Conservation (phyloP, 192 early-diverging fungal genomes). For the Coemansia reversa region DNA sequence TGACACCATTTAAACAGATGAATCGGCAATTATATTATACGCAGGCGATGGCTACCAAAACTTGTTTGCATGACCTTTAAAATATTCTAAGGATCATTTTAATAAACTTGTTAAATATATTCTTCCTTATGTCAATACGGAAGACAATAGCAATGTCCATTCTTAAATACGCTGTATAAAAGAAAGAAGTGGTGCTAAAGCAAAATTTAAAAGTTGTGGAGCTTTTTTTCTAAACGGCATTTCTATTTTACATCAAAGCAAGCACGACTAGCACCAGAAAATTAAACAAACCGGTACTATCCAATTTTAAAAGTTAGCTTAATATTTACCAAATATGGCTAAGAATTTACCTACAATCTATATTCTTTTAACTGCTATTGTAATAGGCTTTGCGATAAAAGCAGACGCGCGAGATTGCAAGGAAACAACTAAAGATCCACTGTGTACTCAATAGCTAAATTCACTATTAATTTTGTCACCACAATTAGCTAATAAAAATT, state of each 20-base stretch:
- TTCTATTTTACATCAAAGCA: neutral
- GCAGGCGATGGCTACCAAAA: neutral
- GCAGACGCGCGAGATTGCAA: constrained; percentile 39
- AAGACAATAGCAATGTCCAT: neutral
- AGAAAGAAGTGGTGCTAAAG: neutral
- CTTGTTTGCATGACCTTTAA: neutral
- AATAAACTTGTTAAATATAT: neutral
- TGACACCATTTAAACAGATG: neutral
- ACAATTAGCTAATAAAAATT: constrained; percentile 2
- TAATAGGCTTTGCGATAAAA: constrained; percentile 3
- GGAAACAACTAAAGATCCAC: constrained; percentile 43
- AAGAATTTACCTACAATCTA: neutral
- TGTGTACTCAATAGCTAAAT: constrained; percentile 28
- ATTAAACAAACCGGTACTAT: neutral
- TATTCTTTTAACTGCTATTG: constrained; percentile 2
- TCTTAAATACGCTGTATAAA: neutral
- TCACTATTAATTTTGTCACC: neutral
- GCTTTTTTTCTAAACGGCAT: neutral
- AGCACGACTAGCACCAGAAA: neutral
- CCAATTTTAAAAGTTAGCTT: too few relatives aligned
- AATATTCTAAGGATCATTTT: neutral
- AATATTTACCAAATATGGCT: neutral
- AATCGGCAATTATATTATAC: neutral
- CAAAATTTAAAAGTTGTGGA: neutral
- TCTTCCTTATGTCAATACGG: neutral